These are phyloP conservation scores for Leptomonas seymouri DNA, from an alignment of 208 protist species.

Conservation along the genomic window DNA sequence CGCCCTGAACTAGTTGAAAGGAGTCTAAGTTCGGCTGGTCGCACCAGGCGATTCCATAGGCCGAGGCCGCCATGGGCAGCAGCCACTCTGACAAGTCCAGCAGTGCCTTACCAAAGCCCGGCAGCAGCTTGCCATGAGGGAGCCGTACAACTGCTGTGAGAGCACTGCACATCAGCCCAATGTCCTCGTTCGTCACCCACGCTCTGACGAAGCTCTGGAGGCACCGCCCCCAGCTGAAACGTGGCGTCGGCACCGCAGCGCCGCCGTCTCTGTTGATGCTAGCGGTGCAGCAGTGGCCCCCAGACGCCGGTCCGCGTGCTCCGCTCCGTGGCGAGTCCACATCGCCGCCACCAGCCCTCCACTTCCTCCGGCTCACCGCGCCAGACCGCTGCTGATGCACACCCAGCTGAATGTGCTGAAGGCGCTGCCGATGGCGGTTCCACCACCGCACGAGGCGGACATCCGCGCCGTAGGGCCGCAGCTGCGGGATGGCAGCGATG, in stretches of 20 bases:
- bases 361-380: background rate
- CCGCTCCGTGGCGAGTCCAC: no score
- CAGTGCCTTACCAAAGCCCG: conserved; percentile 34
- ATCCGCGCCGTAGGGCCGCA: conserved; percentile 72
- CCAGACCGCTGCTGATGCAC: conserved; percentile 7
- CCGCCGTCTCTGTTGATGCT: background rate
- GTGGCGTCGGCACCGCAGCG: background rate
- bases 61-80: conserved; percentile 37
- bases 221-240: conserved; percentile 1
- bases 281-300: background rate
- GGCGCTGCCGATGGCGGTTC: conserved; percentile 47
- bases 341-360: background rate
- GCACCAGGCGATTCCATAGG: conserved; percentile 42
- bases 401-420: conserved; percentile 21
- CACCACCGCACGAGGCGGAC: conserved; percentile 62
- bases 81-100: conserved; percentile 43
- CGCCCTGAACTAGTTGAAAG: conserved; percentile 29
- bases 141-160: conserved; percentile 28
- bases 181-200: conserved; percentile 33
- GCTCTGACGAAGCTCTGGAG: conserved; percentile 1
- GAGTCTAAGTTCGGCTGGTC: conserved; percentile 21
- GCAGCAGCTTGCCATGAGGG: conserved; percentile 38
- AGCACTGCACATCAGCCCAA: conserved; percentile 19
- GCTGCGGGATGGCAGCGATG: conserved; percentile 57
- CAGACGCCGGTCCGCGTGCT: no score